Evolutionary conservation across 306 rosid genomes (phyloP), one percentile per base, ranked within the genome.

Genomic region (Acmispon strigosus): DNA sequence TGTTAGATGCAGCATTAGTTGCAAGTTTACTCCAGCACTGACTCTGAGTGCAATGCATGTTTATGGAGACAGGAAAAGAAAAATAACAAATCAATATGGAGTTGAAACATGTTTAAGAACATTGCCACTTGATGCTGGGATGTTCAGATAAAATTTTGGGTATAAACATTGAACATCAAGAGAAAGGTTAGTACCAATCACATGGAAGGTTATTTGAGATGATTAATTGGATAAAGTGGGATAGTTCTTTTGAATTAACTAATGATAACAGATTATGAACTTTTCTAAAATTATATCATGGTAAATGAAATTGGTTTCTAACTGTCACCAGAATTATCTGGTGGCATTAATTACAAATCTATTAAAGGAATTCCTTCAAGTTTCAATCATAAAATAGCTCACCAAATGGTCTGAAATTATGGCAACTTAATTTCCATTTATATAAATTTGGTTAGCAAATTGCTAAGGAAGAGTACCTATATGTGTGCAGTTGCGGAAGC

Each of bases 1-100:
- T 49, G 74, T 67, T 76, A 49, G 63, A 64, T 78, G 55, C 63
- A 17, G 59, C 62, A 62, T 67, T 69, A 47, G 51, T 64, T 71
- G 57, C 70, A 50, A 62, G n/a, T 59, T 22, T 45, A 39, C 8
- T 42, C 52, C 22, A 63, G 39, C 42, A 29, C 36, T 61, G 27
- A 22, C 6, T 60, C 34, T 61, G 51, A 61, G 17, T 29, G 20
- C n/a, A n/a, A n/a, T n/a, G n/a, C n/a, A n/a, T n/a, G n/a, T n/a
- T n/a, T n/a, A n/a, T n/a, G n/a, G n/a, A n/a, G n/a, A n/a, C n/a
- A n/a, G n/a, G n/a, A n/a, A n/a, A n/a, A n/a, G n/a, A n/a, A n/a
- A n/a, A n/a, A n/a, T n/a, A n/a, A n/a, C 52, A 62, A 62, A 29
- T 17, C 29, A 52, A 52, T 14, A 34, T 1, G 20, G 11, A 44